Evolutionary conservation across 768 basidiomycete species (phyloP), one percentile per base, ranked within the genome.

Genomic region (Boletus pseudopeckii): DNA sequence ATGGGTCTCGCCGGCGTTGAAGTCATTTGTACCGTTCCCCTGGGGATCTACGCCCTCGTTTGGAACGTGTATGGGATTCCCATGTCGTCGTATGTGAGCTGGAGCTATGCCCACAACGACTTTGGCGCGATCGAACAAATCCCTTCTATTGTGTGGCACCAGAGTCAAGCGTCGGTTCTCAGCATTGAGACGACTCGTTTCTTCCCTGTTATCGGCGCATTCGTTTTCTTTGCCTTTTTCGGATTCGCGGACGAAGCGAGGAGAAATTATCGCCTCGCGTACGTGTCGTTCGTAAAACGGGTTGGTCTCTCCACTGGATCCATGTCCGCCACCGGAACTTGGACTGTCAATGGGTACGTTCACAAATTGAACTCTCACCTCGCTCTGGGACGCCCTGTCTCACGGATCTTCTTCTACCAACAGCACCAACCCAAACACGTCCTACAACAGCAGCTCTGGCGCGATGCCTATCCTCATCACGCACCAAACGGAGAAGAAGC

Each of bases 191-290:
- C n/a, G n/a, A n/a, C n/a, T n/a, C n/a, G 84, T 30, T 84, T 79
- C 77, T 42, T 71, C 8, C 17, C 71, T 14, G 56, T 82, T 13
- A 15, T 78, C 24, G 80, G 78, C 55, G 79, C 83, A 4, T 60
- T 85, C 52, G 17, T 81, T 41, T 87, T 88, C 73, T 88, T 88
- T 62, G 72, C 65, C 14, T 86, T 84, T 75, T 88, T 89, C 61
- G 86, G 85, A 0, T 81, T 86, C 45, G 82, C 82, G 4, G 83
- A 84, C 34, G 86, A 88, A 67, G 84, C 86, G 26, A 73, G 71
- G 61, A 77, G 71, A 61, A 75, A 85, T 54, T 88, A 87, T 63
- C 73, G 76, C 10, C 63, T 65, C 7, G 74, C 72, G 1, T 67
- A 75, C 54, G 39, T 52, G 33, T 71, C 73, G 1, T 71, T 80